Evolutionary conservation across 129 eudicot species (phyloP), one percentile per base, ranked within the genome.

Genomic region (Logfia minima): DNA sequence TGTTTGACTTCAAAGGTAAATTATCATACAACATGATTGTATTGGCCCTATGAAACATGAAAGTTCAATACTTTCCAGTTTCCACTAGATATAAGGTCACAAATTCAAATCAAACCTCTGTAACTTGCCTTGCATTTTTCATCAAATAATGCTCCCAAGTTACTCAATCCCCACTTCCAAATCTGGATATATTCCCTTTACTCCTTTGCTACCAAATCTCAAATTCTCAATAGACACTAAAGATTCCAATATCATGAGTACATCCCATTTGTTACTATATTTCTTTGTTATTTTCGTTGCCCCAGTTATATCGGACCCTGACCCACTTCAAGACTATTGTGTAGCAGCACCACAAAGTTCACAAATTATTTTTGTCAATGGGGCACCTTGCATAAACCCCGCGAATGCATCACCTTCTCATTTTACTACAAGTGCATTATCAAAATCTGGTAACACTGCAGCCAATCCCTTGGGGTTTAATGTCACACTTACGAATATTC

Each of bases 271-370:
- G 58, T 52, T 68, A 59, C 45, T 80, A 23, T 75, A 39, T n/a
- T 48, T 84, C 34, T 53, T 77, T 59, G 17, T 83, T 31, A 64
- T 60, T 58, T 70, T 86, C 1, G 3, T 72, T 6, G 13, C 29
- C 24, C 56, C 45, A 2, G 71, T 75, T 6, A 65, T 53, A 51
- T 45, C 92, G 3, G 97, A 93, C 76, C 96, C 92, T 0, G 93
- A 88, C 10, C 97, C 97, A 3, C 96, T 93, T 26, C 95, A 90
- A 87, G 98, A 93, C 75, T 93, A 90, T 24, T 93, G 98, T 68
- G 11, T 90, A 6, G 97, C 92, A 11, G 89, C 87, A 34, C 77
- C 89, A 1, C 74, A 77, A n/a, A 71, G 31, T 61, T 61, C 87
- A 3, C 86, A 71, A 52, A 35, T 84, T 26, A 41, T 87, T 48